Percentiles rank a stretch among this genome's conserved stretches.
Evolutionary conservation across 805 yeast species (phyloP).

Genomic region (Starmerella ratchasimensis): DNA sequence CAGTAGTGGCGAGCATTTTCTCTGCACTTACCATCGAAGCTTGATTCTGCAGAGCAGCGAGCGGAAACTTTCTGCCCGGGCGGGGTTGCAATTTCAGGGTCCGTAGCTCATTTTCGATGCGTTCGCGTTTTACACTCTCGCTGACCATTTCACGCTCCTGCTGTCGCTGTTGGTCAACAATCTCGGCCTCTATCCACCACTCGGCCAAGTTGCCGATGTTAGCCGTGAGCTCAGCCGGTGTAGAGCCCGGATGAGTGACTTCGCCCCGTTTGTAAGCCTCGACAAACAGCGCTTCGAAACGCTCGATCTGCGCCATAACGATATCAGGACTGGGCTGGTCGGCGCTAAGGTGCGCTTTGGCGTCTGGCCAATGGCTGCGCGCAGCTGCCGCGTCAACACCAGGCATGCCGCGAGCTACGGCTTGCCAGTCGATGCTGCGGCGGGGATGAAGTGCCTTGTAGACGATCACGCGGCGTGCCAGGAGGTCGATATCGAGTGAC

Average conservation of each 20-base stretch:
- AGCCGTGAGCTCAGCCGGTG: constrained; percentile 29
- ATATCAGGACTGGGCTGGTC: constrained; percentile 29
- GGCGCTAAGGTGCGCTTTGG: constrained; percentile 27
- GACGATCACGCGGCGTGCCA: constrained; percentile 9
- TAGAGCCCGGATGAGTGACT: constrained; percentile 27
- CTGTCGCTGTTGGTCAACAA: neutral
- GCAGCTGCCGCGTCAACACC: constrained; percentile 15
- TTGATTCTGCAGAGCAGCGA: constrained; percentile 6
- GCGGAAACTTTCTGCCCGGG: too few relatives aligned
- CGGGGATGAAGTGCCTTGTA: constrained; percentile 52
- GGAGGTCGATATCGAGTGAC: constrained; percentile 2
- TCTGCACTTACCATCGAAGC: constrained; percentile 23
- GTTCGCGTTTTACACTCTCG: too few relatives aligned
- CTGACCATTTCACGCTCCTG: neutral
- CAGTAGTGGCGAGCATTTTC: constrained; percentile 32
- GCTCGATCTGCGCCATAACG: constrained; percentile 24
- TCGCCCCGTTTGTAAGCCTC: constrained; percentile 43
- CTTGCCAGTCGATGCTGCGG: constrained; percentile 49
- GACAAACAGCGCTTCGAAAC: constrained; percentile 56
- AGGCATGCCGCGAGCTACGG: constrained; percentile 39
- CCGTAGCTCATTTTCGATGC: too few relatives aligned
- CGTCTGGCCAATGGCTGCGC: constrained; percentile 51
- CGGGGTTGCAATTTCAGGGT: too few relatives aligned
- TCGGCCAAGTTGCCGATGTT: constrained; percentile 41
- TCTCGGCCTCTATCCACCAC: constrained; percentile 38